A percentile compares a stretch with the other conserved stretches of the same genome.
phyloP scores from a whole-genome alignment of 2,329 filamentous ascomycete genomes.

The Epicoccum nigrum region DNA sequence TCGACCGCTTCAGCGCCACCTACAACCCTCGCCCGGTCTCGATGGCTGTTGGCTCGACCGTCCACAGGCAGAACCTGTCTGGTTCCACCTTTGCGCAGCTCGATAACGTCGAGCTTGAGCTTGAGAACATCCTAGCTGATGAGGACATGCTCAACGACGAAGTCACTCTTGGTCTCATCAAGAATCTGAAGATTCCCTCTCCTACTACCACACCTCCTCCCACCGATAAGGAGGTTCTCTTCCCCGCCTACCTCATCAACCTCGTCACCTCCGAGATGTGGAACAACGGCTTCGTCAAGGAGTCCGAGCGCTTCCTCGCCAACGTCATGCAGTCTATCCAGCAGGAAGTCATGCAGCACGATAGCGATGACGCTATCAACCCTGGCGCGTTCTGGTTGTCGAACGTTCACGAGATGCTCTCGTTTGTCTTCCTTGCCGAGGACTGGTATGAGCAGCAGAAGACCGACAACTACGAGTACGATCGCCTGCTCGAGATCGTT shows the following conservation, averaged over 20 bases:
- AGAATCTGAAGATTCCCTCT: conserved; percentile 93
- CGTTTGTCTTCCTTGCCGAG: conserved; percentile 97
- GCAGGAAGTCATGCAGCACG: conserved; percentile 98
- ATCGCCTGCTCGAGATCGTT: conserved; percentile 95
- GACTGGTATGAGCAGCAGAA: conserved; percentile 99
- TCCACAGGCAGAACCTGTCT: conserved; percentile 72
- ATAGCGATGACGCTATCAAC: conserved; percentile 96
- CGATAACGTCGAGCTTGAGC: conserved; percentile 92
- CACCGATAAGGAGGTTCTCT: conserved; percentile 97
- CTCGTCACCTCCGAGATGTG: conserved; percentile 99
- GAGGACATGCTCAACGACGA: conserved; percentile 97
- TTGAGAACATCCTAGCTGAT: conserved; percentile 91
- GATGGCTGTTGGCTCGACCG: conserved; percentile 77
- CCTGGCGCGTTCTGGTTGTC: conserved; percentile 98
- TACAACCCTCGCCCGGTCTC: conserved; percentile 96
- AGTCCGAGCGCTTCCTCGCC: conserved; percentile 96
- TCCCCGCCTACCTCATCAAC: conserved; percentile 98
- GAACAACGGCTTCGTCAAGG: conserved; percentile 99
- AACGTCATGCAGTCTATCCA: conserved; percentile 99
- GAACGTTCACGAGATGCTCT: conserved; percentile 99
- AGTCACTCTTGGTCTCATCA: conserved; percentile 93
- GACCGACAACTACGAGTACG: conserved; percentile 99
- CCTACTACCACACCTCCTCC: conserved; percentile 86
- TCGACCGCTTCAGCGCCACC: conserved; percentile 87
- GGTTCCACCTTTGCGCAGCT: conserved; percentile 79